Evolutionary conservation across 108 stramenopile genomes (phyloP), one percentile per base, ranked within the genome.

Genomic region (Fistulifera solaris): DNA sequence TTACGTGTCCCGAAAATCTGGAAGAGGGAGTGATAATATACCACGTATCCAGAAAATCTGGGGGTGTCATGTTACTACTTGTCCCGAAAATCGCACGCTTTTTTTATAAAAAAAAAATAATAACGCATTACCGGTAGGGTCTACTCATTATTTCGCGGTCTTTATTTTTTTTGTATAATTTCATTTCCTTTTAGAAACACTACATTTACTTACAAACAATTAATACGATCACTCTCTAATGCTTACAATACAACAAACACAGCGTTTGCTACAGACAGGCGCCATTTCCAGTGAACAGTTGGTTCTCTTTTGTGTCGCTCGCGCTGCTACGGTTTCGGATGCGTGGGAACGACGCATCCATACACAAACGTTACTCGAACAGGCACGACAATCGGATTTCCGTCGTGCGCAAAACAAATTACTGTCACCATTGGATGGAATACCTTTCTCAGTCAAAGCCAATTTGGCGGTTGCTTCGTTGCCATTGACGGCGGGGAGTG

Each of bases 401-500:
- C 65, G 87, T 40, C 52, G 78, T 27, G 19, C 26, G 25, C 54
- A 54, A 49, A 46, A 61, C 14, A 45, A 58, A 31, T 39, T 67
- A 21, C 63, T 66, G 35, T 70, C 72, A 45, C 23, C 61, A 15
- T 66, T 89, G 26, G 83, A 85, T 59, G 98, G 98, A 21, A 75
- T 99, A 42, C 96, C 96, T 0, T 58, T 98, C 0, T 89, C 95
- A 1, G 72, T 96, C 46, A 99, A 99, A 63, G 86, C 93, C 21
- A 97, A 95, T 73, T 59, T 99, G 31, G 96, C 95, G 21, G 83
- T 91, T 12, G 61, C 59, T 10, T 65, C 62, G 8, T 41, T 65
- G 40, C 85, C 82, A 15, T 61, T 93, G 38, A 78, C 92, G 13
- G 95, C 96, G 1, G 78, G 73, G 23, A 96, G 95, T 40, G 46